Evolutionary conservation across 2,329 filamentous ascomycete species (phyloP), one percentile per base, ranked within the genome.

Genomic region (Trichoderma lentiforme): DNA sequence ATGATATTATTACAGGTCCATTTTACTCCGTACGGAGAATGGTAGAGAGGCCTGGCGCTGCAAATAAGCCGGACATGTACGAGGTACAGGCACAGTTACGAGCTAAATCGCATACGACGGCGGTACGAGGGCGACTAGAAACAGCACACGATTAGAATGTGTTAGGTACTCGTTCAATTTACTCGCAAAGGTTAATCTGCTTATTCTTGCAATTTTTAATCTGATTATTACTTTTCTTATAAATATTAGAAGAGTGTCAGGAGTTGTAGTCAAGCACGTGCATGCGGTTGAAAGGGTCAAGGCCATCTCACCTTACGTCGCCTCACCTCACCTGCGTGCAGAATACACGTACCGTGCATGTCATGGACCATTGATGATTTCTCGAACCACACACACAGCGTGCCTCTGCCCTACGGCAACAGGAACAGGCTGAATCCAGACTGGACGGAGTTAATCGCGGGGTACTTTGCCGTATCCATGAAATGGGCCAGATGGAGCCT

Each of bases 51-150:
- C 21, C 24, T 21, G 26, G 30, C 26, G 34, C 34, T 58, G 53
- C 34, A 15, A 68, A 68, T 68, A 68, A 68, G 65, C 65, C 65
- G 51, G 51, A 43, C 6, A 67, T 58, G 51, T 36, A 26, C 64
- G 32, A 67, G 14, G 7, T 28, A 18, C 28, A 15, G 9, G 36
- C 12, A 32, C 28, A n/a, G 6, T 30, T 39, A 15, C 18, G 32
- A 21, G 24, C 30, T 57, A 57, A 32, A 30, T 47, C 36, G 28
- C 43, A 65, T 34, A 65, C 43, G 28, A 65, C 43, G 1, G 2
- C n/a, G 43, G 43, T 51, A 21, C 43, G 43, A 51, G 39, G 39
- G 43, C 43, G 43, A 26, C 36, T n/a, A 18, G 21, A 18, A 62
- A 14, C 26, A 26, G 4, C 12, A n/a, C 21, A 4, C 26, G 43